These are phyloP conservation scores for Salix caprea DNA, from an alignment of 345 rosid species.

Conservation along the genomic window DNA sequence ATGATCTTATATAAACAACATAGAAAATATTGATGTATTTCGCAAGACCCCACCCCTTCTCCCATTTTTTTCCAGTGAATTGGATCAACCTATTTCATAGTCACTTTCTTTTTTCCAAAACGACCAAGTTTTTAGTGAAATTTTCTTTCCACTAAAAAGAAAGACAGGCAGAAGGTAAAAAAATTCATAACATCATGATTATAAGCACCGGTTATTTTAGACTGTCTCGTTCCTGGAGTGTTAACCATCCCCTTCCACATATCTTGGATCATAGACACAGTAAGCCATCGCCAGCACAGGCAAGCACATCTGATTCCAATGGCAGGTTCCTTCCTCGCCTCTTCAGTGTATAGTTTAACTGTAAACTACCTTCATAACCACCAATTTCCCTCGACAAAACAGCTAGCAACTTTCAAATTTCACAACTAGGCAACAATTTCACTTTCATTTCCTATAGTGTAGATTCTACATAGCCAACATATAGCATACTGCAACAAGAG, in stretches of 20 bases:
- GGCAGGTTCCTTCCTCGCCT: not conserved
- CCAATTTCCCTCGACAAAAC: not conserved
- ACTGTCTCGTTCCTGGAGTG: not conserved
- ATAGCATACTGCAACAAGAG: not conserved
- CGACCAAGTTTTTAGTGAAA: no score
- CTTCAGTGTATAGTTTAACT: not conserved
- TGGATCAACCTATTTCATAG: not conserved
- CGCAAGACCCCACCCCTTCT: not conserved
- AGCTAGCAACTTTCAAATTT: not conserved
- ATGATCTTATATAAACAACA: no score
- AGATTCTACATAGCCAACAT: no score
- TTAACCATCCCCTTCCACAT: not conserved
- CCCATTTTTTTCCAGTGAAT: not conserved
- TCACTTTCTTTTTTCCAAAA: not conserved
- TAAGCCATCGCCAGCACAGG: not conserved
- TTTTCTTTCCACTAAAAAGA: no score
- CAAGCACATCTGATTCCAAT: not conserved
- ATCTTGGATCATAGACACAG: not conserved
- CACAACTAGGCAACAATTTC: not conserved
- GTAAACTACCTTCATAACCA: not conserved
- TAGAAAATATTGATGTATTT: not conserved
- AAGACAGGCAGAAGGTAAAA: not conserved
- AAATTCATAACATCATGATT: no score
- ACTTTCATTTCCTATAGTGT: not conserved
- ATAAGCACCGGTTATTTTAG: no score